A percentile compares a stretch with the other conserved stretches of the same genome.
These are phyloP conservation scores for Endocladia muricata DNA, from an alignment of 31 red algal genomes.

Conservation along the genomic window DNA sequence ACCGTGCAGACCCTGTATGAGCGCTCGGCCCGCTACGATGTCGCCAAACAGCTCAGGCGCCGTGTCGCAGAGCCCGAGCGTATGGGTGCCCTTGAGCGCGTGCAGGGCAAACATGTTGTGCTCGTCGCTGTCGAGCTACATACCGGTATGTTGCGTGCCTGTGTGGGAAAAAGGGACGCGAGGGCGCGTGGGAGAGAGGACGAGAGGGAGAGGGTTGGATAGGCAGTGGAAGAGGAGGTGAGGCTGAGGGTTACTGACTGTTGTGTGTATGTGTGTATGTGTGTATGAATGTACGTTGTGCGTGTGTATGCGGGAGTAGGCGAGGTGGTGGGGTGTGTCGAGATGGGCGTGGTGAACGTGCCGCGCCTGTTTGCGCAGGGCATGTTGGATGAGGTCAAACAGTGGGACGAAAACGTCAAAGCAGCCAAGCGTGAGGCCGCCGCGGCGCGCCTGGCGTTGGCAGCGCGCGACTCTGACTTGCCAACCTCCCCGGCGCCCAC, in stretches of 20 bases:
- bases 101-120: conserved; percentile 18
- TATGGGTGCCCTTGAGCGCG: neutral
- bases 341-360: conserved; percentile 61
- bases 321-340: conserved; percentile 44
- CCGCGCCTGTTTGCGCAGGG: conserved; percentile 10
- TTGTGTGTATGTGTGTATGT: neutral
- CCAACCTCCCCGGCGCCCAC: too few species aligned
- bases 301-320: neutral
- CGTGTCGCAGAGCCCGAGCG: conserved; percentile 25
- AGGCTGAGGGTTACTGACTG: neutral
- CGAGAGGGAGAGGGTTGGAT: too few species aligned
- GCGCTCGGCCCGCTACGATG: conserved; percentile 9
- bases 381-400: conserved; percentile 16
- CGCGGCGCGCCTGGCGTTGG: neutral
- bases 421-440: neutral
- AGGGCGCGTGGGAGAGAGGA: too few species aligned
- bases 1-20: neutral
- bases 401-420: conserved; percentile 34
- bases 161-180: too few species aligned
- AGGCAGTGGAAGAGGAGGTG: neutral
- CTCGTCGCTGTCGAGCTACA: conserved; percentile 32
- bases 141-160: conserved; percentile 32
- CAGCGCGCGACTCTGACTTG: too few species aligned
- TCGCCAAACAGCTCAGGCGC: conserved; percentile 13
- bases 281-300: neutral